Base-by-base conservation (phyloP, 371 early-diverging fungal genomes). In the Paraphysoderma sedebokerense region DNA sequence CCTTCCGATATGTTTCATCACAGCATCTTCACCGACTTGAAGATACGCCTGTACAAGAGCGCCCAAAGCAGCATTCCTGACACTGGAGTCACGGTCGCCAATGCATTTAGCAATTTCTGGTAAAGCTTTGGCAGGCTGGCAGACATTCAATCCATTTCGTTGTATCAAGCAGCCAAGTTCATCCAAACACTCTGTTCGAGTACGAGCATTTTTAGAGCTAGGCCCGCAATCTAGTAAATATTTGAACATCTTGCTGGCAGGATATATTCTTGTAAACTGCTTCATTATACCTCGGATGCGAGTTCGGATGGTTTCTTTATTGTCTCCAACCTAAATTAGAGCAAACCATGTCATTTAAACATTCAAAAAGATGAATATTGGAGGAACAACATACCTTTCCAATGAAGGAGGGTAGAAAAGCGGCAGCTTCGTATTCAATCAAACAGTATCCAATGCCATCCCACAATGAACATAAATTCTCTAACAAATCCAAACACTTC, bases 121-220 rank as follows among this genome's bases (percentile, higher is more conserved):
- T 2, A 89, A 50, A 0, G 72, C 57, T 30, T 82, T 80, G 17
- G 70, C 54, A 13, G 87, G 80, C 5, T 63, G 56, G 57, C 73
- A 77, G n/a, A 84, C 73, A 0, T 64, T 65, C 17, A 83, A 59
- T 11, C 87, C 87, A 48, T 79, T 76, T 28, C 79, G 68, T 50
- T 86, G 77, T 27, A 88, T 72, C 13, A 91, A 52, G 17, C 58
- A 62, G 6, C 73, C 76, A 0, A 91, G 59, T 51, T 84, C 85
- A 38, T 90, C 87, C 36, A 91, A 61, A 40, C 85, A 79, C 58
- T 91, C 91, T 3, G 78, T 71, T 11, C 91, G 72, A 0, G 74
- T 69, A n/a, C 82, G 70, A 0, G 88, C 74, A 55, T 85, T 89
- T 55, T 79, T 82, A 28, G 86, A 81, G 4, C 65, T 72, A 15